phyloP scores from a whole-genome alignment of 805 yeast species.

The Saturnispora quitensis region DNA sequence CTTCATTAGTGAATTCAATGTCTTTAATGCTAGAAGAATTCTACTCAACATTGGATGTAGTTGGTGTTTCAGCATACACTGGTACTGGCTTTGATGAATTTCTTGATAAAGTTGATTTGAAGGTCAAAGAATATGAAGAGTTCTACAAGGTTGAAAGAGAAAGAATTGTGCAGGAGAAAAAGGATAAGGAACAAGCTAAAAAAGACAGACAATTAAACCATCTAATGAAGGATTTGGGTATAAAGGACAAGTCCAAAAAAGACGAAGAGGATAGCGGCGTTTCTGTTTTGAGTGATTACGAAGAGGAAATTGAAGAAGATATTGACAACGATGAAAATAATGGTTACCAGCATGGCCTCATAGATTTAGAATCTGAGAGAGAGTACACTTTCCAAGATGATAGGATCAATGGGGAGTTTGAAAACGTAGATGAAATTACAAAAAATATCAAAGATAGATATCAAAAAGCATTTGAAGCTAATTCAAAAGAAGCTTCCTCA shows the following conservation, averaged over 20 bases:
- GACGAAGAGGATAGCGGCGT: constrained; percentile 35
- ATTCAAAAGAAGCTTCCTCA: constrained; percentile 53
- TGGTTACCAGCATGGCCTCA: constrained; percentile 34
- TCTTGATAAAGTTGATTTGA: constrained; percentile 70
- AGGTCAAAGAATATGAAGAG: constrained; percentile 78
- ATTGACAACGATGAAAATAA: constrained; percentile 39
- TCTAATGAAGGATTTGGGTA: constrained; percentile 81
- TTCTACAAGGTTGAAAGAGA: constrained; percentile 85
- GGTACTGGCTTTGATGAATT: constrained; percentile 94
- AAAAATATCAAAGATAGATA: constrained; percentile 56
- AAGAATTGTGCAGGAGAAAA: constrained; percentile 63
- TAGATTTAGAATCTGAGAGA: constrained; percentile 41
- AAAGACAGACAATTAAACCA: constrained; percentile 63
- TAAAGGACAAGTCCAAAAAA: constrained; percentile 31
- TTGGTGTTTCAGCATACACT: constrained; percentile 85
- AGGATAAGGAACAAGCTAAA: constrained; percentile 60
- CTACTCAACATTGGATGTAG: constrained; percentile 85
- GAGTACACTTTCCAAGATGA: constrained; percentile 64
- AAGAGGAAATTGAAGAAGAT: constrained; percentile 34
- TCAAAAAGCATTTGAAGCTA: constrained; percentile 59
- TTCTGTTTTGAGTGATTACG: constrained; percentile 42
- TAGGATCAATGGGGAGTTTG: constrained; percentile 46
- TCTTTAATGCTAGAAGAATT: constrained; percentile 93
- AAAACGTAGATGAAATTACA: constrained; percentile 41
- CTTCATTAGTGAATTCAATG: constrained; percentile 88